A percentile compares a stretch with the other conserved stretches of the same genome.
phyloP scores from a whole-genome alignment of 305 asterid species.

The Solanum hybrid region DNA sequence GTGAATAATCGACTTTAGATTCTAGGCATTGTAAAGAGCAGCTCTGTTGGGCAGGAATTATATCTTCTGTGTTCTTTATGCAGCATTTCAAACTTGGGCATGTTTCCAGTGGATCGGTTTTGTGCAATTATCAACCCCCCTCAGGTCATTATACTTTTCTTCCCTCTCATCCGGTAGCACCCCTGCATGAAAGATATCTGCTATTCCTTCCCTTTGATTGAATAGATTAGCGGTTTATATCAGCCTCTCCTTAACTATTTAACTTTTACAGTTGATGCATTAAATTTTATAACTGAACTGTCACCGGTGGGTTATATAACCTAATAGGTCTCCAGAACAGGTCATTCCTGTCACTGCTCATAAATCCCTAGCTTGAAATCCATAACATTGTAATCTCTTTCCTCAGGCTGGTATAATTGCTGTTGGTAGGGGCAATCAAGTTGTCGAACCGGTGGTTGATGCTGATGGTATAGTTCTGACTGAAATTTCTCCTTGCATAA shows the following conservation, averaged over 20 bases:
- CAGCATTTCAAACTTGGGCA: constrained; percentile 98
- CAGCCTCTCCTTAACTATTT: not conserved
- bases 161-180: constrained; percentile 9
- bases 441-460: constrained; percentile 74
- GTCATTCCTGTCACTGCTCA: not conserved
- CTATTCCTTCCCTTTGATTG: not conserved
- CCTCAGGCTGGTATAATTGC: constrained; percentile 95
- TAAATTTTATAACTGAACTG: not conserved
- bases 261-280: not conserved
- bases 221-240: not conserved
- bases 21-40: not conserved
- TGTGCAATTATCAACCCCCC: constrained; percentile 98
- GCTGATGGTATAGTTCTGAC: constrained; percentile 54
- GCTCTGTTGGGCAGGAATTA: constrained; percentile 4
- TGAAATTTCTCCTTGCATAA: not conserved
- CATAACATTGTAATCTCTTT: constrained; percentile 4
- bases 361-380: constrained; percentile 1
- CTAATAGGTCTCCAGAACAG: not conserved
- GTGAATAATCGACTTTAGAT: constrained; percentile 21
- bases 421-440: constrained; percentile 91
- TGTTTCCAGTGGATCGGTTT: constrained; percentile 91
- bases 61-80: constrained; percentile 16
- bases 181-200: not conserved
- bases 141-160: constrained; percentile 60
- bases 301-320: not conserved